Evolutionary conservation across 2,329 filamentous ascomycete genomes (phyloP).

Genomic region (Beauveria australis): DNA sequence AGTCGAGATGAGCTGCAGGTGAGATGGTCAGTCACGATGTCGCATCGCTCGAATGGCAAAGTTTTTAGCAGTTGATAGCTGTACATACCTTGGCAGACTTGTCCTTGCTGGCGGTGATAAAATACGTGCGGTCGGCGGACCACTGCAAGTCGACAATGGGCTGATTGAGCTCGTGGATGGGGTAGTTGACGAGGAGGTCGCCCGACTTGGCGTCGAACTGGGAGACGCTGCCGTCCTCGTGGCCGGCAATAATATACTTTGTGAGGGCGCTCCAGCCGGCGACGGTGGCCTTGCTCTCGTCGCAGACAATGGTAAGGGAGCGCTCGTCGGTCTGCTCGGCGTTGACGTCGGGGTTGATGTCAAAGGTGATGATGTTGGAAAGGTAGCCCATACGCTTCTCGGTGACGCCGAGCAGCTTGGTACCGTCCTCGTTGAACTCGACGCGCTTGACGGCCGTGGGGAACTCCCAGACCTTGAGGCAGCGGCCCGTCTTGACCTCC

Average conservation of each 20-base stretch:
- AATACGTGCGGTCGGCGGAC: conserved; percentile 88
- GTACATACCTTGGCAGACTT: conserved; percentile 66
- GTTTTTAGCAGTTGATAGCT: conserved; percentile 16
- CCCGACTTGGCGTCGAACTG: conserved; percentile 89
- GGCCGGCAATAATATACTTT: conserved; percentile 95
- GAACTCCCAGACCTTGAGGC: conserved; percentile 97
- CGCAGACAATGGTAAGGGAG: conserved; percentile 78
- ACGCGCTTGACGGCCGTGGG: conserved; percentile 94
- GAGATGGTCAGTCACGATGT: not conserved
- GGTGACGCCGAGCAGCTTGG: conserved; percentile 82
- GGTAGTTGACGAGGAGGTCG: conserved; percentile 71
- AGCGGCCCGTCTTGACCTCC: conserved; percentile 88
- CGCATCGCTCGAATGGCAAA: not conserved
- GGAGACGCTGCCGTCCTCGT: conserved; percentile 91
- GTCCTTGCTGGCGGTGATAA: conserved; percentile 97
- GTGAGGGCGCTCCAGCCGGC: conserved; percentile 91
- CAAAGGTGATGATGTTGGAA: conserved; percentile 86
- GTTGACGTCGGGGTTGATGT: conserved; percentile 76
- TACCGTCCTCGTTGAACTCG: conserved; percentile 93
- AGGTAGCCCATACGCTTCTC: conserved; percentile 98
- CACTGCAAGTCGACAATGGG: conserved; percentile 92
- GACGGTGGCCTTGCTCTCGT: conserved; percentile 94
- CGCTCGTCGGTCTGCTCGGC: conserved; percentile 81
- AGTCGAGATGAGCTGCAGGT: conserved; percentile 63
- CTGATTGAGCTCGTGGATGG: conserved; percentile 76